Base-by-base conservation (phyloP, 78 protist species). In the Polysphondylium violaceum region DNA sequence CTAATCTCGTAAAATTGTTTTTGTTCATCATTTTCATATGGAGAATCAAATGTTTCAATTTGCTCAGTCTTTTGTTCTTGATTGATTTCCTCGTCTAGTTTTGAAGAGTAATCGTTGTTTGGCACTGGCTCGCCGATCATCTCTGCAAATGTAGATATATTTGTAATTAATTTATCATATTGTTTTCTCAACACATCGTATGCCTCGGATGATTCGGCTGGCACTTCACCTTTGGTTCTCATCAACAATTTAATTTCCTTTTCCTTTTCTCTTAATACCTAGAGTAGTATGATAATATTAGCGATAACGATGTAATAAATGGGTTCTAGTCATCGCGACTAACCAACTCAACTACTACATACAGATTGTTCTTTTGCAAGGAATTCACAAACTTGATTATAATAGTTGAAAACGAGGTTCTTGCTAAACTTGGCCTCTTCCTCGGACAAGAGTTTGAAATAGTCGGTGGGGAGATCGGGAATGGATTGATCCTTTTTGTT, bases 181-280 rank as follows among this genome's bases (percentile, higher is more conserved):
- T 89, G 81, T 23, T 68, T 89, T 58, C 94, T 67, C 71, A 76
- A 31, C 36, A 12, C 25, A n/a, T 89, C 94, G 33, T 89, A 89
- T 1, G 55, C 11, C 2, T 31, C 16, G 3, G 68, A 25, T 19
- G 65, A 29, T 21, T 51, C 44, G 41, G 50, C 88, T 60, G 94
- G 65, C 33, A 89, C 74, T 40, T 89, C 94, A 51, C 94, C 94
- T 43, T 87, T 87, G 12, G 60, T 73, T 41, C 29, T 29, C 76
- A 61, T 60, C 3, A 73, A 41, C 33, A 21, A 41, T 41, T 73
- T 87, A 17, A 87, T 73, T 56, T 76, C 93, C 53, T 87, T 87
- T 50, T 87, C 87, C n/a, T 71, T 72, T 19, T 87, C 93, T 25
- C 77, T 59, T 27, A 75, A 33, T 41, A 44, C 27, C 73, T 86